These are phyloP conservation scores for Sarocladiaceae sp. DNA, from an alignment of 2,329 filamentous ascomycete genomes.

Conservation along the genomic window DNA sequence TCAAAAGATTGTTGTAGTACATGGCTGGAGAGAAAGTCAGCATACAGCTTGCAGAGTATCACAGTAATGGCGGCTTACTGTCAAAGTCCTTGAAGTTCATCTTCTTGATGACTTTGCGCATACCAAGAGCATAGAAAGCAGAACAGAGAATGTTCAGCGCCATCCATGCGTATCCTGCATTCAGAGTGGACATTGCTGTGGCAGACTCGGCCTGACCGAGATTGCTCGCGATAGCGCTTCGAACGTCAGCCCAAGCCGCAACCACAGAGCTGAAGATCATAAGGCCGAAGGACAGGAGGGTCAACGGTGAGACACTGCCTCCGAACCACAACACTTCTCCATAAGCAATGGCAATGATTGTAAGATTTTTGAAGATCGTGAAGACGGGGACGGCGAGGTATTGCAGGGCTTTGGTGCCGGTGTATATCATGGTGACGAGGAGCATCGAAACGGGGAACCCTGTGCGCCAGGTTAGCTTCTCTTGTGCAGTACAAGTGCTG, in stretches of 20 bases:
- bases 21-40: conserved; percentile 57
- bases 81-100: conserved; percentile 98
- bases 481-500: not conserved
- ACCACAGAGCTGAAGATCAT: conserved; percentile 89
- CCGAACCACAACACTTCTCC: conserved; percentile 95
- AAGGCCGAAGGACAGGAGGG: conserved; percentile 81
- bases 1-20: conserved; percentile 96
- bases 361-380: conserved; percentile 97
- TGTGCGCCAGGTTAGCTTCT: conserved; percentile 32
- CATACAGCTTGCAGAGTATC: not conserved
- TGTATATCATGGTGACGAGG: conserved; percentile 95
- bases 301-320: conserved; percentile 74
- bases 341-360: conserved; percentile 90
- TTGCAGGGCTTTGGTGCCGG: conserved; percentile 82
- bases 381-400: conserved; percentile 91
- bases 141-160: conserved; percentile 86
- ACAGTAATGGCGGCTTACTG: conserved; percentile 55
- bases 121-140: conserved; percentile 73
- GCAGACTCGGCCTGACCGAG: conserved; percentile 38
- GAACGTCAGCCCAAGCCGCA: conserved; percentile 92
- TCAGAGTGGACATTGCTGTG: conserved; percentile 62
- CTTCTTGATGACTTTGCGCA: conserved; percentile 94
- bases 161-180: conserved; percentile 93
- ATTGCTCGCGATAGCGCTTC: conserved; percentile 65
- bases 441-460: conserved; percentile 90